Base-by-base conservation (phyloP, 306 rosid genomes). In the Ormosia emarginata region DNA sequence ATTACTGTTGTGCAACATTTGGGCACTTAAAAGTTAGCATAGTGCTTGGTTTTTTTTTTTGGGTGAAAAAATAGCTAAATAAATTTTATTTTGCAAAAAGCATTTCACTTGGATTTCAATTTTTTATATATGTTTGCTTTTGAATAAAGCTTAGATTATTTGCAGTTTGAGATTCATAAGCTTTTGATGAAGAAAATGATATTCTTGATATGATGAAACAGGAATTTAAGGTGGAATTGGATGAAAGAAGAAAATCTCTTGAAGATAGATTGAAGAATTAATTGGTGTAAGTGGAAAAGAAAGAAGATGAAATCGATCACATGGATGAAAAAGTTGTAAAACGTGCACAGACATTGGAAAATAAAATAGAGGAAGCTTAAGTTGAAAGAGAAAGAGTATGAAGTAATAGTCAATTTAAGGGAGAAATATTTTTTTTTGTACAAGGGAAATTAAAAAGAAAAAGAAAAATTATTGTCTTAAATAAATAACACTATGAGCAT, bases 311-410 rank as follows among this genome's bases (percentile, higher is more conserved):
- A 81, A 75, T 89, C 77, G 89, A 58, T 55, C 95, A 91, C 88
- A 67, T 82, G 88, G 90, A 84, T 81, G 91, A 88, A 78, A 91
- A 91, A 71, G 55, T 91, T 61, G 84, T 74, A 5, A 91, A 89
- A 64, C 81, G 87, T 72, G 95, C 89, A 77, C 90, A 84, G 83
- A 89, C 91, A 4, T 58, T 91, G 79, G 95, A 87, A 74, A 91
- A 86, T 81, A 89, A 80, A 81, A 68, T 50, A 50, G 95, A 91
- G 24, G 77, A 91, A 91, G 77, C 71, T 89, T 58, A 82, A 86
- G 86, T 91, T 89, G 82, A 91, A 91, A 86, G 95, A 91, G 83
- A 86, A 82, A 67, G 89, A 87, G 64, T 80, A 80, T 79, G 95
- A 91, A 72, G 6, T 82, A 18, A 91, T 86, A 81, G 39, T 86